Conservation (phyloP, 2,329 filamentous ascomycete genomes). For the Penicillium concentricum region DNA sequence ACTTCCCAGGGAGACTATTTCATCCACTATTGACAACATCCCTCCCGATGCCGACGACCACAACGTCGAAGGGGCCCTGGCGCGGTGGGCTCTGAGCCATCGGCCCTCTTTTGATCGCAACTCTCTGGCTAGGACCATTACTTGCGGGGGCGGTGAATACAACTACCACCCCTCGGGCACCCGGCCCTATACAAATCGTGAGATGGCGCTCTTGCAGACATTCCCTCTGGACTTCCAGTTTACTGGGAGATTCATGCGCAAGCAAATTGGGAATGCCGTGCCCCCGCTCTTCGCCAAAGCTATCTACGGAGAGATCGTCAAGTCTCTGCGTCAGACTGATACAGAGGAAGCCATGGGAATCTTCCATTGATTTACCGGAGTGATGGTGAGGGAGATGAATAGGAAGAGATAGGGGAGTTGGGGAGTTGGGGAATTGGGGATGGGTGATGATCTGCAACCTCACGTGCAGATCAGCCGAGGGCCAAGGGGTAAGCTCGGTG, state of each 20-base stretch:
- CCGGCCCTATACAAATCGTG: constrained; percentile 64
- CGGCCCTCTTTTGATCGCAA: constrained; percentile 45
- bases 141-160: constrained; percentile 57
- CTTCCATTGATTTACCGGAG: neutral
- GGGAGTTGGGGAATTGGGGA: neutral
- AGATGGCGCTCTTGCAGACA: constrained; percentile 67
- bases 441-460: neutral
- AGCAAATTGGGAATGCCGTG: constrained; percentile 78
- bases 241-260: constrained; percentile 39
- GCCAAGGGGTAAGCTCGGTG: neutral
- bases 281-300: constrained; percentile 54
- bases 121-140: constrained; percentile 61
- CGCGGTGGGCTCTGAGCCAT: constrained; percentile 26
- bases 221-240: constrained; percentile 67
- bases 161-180: constrained; percentile 66
- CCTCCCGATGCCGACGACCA: constrained; percentile 45
- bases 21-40: constrained; percentile 42
- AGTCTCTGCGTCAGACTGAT: constrained; percentile 40
- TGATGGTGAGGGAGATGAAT: neutral
- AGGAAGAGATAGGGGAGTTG: neutral
- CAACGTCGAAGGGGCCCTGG: constrained; percentile 31
- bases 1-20: constrained; percentile 42
- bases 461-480: constrained; percentile 9
- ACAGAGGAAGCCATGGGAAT: constrained; percentile 18
- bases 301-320: constrained; percentile 40